A percentile compares a stretch with the other conserved stretches of the same genome.
These are phyloP conservation scores for Macrophomina pseudophaseolina DNA, from an alignment of 2,329 filamentous ascomycete species.

Conservation along the genomic window DNA sequence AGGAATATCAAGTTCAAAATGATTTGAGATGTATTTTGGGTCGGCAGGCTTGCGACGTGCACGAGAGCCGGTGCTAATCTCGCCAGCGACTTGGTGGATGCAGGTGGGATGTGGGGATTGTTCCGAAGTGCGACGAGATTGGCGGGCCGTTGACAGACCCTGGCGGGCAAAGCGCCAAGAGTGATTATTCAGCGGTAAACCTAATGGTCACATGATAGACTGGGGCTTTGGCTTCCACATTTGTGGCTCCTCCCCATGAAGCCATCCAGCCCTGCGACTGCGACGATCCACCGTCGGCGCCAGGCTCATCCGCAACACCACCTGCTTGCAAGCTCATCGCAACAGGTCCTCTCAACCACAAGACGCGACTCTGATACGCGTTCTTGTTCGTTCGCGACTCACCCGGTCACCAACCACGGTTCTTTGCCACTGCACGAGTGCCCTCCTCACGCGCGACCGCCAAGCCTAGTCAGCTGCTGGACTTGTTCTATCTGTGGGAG, in stretches of 20 bases:
- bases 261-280: neutral
- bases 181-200: neutral
- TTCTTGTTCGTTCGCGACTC: neutral
- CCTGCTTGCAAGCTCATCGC: neutral
- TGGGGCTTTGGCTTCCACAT: too few relatives aligned
- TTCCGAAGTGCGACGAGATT: conserved; percentile 20
- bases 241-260: too few relatives aligned
- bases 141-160: conserved; percentile 15
- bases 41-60: neutral
- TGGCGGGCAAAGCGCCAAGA: neutral
- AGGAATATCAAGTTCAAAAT: too few relatives aligned
- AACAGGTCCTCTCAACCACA: neutral
- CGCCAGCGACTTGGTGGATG: neutral
- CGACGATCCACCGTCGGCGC: conserved; percentile 10
- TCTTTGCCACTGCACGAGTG: neutral
- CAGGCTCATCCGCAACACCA: neutral
- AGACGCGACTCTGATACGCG: neutral
- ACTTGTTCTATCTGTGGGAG: too few relatives aligned
- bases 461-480: too few relatives aligned
- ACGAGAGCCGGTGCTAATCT: neutral
- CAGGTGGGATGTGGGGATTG: conserved; percentile 13
- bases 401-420: neutral
- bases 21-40: too few relatives aligned
- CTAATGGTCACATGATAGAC: neutral
- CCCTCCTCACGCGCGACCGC: neutral